These are phyloP conservation scores for Panicum virgatum DNA, from an alignment of 202 grass and related monocot genomes.

Conservation along the genomic window DNA sequence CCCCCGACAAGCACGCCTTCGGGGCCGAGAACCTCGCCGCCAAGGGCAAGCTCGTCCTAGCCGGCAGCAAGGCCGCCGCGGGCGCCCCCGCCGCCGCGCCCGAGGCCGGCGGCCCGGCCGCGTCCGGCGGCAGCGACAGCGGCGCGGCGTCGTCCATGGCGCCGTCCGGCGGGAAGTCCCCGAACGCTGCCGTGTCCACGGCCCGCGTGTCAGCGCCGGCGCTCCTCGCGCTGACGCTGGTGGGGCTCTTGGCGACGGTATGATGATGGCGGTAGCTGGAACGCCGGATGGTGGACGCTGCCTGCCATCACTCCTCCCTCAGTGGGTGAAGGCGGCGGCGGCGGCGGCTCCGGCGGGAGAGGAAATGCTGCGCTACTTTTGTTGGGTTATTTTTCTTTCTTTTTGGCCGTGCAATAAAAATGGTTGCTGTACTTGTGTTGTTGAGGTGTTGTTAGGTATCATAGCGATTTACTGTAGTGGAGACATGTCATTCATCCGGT, in stretches of 20 bases:
- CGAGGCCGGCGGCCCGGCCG: not conserved
- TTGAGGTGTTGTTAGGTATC: slow-evolving; percentile 15
- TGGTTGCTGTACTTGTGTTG: not conserved
- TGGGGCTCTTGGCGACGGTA: slow-evolving; percentile 48
- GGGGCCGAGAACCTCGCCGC: slow-evolving; percentile 51
- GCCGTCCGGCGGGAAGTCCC: slow-evolving; percentile 9
- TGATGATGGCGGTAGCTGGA: not conserved
- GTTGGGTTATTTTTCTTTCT: not conserved
- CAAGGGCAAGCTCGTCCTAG: slow-evolving; percentile 56
- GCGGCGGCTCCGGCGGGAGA: not conserved
- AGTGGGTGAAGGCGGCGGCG: not conserved
- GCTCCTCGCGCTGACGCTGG: slow-evolving; percentile 28
- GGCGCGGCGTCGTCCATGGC: slow-evolving; percentile 17
- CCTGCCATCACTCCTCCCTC: not conserved
- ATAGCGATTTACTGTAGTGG: slow-evolving; percentile 16
- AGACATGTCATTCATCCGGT: slow-evolving; percentile 6
- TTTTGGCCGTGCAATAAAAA: slow-evolving; percentile 39
- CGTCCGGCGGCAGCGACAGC: slow-evolving; percentile 4
- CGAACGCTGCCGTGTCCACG: not conserved
- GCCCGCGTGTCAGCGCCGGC: slow-evolving; percentile 23
- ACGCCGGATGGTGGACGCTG: not conserved
- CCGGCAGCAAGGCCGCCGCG: slow-evolving; percentile 5
- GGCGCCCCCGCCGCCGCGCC: not conserved
- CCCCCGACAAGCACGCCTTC: slow-evolving; percentile 73
- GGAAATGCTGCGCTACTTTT: slow-evolving; percentile 25